These are phyloP conservation scores for Nakazawaea ishiwadae DNA, from an alignment of 805 yeast species.

Conservation along the genomic window DNA sequence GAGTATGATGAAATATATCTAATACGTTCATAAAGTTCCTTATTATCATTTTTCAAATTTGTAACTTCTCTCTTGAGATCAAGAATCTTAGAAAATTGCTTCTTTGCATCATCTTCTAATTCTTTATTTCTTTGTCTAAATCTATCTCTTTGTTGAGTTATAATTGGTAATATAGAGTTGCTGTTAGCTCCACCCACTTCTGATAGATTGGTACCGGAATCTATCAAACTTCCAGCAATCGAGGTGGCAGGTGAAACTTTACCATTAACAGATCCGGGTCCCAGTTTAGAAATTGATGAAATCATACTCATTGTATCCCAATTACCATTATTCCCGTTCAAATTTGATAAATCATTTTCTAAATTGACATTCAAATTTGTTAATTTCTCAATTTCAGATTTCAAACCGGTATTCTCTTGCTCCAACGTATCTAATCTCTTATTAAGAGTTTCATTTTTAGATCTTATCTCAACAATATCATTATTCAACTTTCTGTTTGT, in stretches of 20 bases:
- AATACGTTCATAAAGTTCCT: slow-evolving; percentile 73
- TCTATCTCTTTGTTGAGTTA: slow-evolving; percentile 93
- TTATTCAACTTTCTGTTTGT: slow-evolving; percentile 71
- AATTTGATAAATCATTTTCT: slow-evolving; percentile 66
- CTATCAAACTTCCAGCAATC: slow-evolving; percentile 35
- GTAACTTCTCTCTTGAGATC: slow-evolving; percentile 64
- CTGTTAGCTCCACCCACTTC: not conserved
- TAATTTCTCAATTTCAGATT: slow-evolving; percentile 35
- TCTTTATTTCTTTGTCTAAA: slow-evolving; percentile 80
- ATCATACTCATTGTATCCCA: slow-evolving; percentile 65
- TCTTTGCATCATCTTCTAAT: slow-evolving; percentile 75
- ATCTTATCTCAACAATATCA: slow-evolving; percentile 63
- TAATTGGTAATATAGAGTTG: slow-evolving; percentile 69
- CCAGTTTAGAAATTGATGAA: slow-evolving; percentile 47
- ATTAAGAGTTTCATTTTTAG: slow-evolving; percentile 45
- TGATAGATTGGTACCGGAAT: slow-evolving; percentile 4
- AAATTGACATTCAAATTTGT: slow-evolving; percentile 51
- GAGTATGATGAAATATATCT: slow-evolving; percentile 55
- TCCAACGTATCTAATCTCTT: slow-evolving; percentile 38
- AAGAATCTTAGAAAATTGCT: slow-evolving; percentile 44
- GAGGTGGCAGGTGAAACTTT: slow-evolving; percentile 49
- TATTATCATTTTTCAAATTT: slow-evolving; percentile 66
- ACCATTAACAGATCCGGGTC: slow-evolving; percentile 26
- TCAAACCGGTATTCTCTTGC: slow-evolving; percentile 26
- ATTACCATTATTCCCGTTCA: slow-evolving; percentile 48